Evolutionary conservation across 495 filamentous ascomycete species (phyloP), one percentile per base, ranked within the genome.

Genomic region (Barbatosphaeria neglecta): DNA sequence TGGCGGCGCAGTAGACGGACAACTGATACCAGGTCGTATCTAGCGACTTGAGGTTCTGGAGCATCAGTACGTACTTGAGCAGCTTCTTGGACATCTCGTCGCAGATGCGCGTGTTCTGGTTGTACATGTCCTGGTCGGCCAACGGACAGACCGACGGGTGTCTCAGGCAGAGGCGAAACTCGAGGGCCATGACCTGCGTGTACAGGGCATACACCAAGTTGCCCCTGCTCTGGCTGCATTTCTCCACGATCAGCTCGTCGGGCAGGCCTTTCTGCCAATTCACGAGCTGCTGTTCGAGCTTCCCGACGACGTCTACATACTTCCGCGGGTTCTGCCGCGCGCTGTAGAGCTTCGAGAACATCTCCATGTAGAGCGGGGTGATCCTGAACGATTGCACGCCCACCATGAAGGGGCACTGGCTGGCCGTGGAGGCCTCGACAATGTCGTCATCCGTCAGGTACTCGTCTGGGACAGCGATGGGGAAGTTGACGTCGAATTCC

Each of bases 21-120:
- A 72, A 62, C 47, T 78, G 80, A 49, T 85, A 82, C 84, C 84
- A 89, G n/a, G 84, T 86, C 11, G 81, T 85, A 52, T 90, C 86
- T n/a, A 88, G 62, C 49, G 80, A 80, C 56, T 80, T 80, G 39
- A 72, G 60, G 55, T 75, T 74, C 41, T 76, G 72, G 22, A 89
- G 57, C 38, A 74, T 66, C 22, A 69, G 64, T 11, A 84, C 72
- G 35, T 75, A 72, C 41, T 69, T 64, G 16, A 90, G 68, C 54
- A 88, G 76, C 44, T 76, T 69, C 50, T 70, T 70, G 28, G 82
- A 74, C 20, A 78, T 70, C 16, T 82, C 78, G 19, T 87, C 76
- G 55, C 82, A 88, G 33, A 80, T 73, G 40, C 75, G 69, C 15
- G 84, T 74, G 56, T 83, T 88, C 39, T 81, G 75, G 33, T 71